Evolutionary conservation across 345 rosid species (phyloP).

Genomic region (Viola odorata): DNA sequence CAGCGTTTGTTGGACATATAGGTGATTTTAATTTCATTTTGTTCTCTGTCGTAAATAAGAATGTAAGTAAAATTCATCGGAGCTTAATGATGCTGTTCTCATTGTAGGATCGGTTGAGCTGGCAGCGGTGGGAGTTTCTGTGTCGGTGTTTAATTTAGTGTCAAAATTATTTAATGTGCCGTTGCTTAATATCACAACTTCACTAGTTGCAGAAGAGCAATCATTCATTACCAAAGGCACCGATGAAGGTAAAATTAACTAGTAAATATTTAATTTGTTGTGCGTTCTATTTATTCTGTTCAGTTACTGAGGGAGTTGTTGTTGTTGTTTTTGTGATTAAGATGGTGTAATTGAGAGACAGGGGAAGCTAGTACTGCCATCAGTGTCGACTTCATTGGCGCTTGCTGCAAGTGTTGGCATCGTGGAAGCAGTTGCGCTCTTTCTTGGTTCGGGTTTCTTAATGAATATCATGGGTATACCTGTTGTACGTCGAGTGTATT

Average conservation of each 20-base stretch:
- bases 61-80: too few species aligned
- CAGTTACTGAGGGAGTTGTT: neutral
- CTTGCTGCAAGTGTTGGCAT: conserved; percentile 80
- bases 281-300: neutral
- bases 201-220: conserved; percentile 94
- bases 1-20: conserved; percentile 81
- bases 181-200: conserved; percentile 77
- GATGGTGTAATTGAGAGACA: conserved; percentile 23
- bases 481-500: conserved; percentile 56
- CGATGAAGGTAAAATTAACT: conserved; percentile 19
- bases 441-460: conserved; percentile 65
- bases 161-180: conserved; percentile 88
- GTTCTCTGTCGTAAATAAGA: neutral
- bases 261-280: neutral
- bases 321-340: conserved; percentile 14
- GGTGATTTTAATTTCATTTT: conserved; percentile 33
- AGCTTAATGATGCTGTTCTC: neutral
- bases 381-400: conserved; percentile 70
- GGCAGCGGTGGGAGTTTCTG: conserved; percentile 90
- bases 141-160: conserved; percentile 74
- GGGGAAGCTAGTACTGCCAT: conserved; percentile 59
- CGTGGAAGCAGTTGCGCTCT: conserved; percentile 72
- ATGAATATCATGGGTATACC: conserved; percentile 92
- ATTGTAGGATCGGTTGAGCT: conserved; percentile 69
- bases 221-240: conserved; percentile 22